These are phyloP conservation scores for Apophysomyces elegans DNA, from an alignment of 371 early-diverging fungal species.

Conservation along the genomic window DNA sequence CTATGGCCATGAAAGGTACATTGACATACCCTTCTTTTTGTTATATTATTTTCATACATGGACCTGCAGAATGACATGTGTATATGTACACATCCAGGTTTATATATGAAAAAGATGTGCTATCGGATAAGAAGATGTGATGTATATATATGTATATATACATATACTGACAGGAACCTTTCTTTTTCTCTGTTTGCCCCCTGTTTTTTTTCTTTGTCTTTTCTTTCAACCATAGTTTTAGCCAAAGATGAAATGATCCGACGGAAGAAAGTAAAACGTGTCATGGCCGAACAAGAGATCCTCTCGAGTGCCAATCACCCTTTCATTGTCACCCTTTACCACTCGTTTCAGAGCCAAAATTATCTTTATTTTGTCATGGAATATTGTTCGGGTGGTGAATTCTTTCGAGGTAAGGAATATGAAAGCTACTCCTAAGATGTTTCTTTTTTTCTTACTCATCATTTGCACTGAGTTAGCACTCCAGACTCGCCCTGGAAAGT, in stretches of 20 bases:
- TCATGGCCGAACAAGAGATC: slow-evolving; percentile 84
- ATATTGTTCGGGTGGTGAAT: slow-evolving; percentile 96
- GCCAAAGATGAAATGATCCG: slow-evolving; percentile 88
- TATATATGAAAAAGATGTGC: too few species aligned
- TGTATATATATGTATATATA: too few species aligned
- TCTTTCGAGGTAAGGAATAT: slow-evolving; percentile 70
- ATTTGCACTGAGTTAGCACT: slow-evolving; percentile 41
- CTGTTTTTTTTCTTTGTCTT: slow-evolving; percentile 12
- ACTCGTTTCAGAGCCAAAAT: slow-evolving; percentile 89
- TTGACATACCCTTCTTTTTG: neutral
- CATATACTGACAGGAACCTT: too few species aligned
- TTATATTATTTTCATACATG: neutral
- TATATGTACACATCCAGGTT: slow-evolving; percentile 6
- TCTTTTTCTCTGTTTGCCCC: neutral
- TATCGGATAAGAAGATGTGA: too few species aligned
- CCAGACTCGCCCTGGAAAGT: slow-evolving; percentile 78
- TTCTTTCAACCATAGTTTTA: slow-evolving; percentile 55
- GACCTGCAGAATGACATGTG: neutral
- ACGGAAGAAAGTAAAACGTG: slow-evolving; percentile 86
- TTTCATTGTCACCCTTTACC: slow-evolving; percentile 93
- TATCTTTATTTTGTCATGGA: slow-evolving; percentile 95
- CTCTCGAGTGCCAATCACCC: slow-evolving; percentile 87
- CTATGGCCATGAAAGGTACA: slow-evolving; percentile 93
- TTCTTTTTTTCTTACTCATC: too few species aligned
- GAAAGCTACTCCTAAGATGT: too few species aligned